Percentiles rank a stretch among this genome's conserved stretches.
Evolutionary conservation across 495 filamentous ascomycete genomes (phyloP).

Genomic region (Terfezia claveryi): DNA sequence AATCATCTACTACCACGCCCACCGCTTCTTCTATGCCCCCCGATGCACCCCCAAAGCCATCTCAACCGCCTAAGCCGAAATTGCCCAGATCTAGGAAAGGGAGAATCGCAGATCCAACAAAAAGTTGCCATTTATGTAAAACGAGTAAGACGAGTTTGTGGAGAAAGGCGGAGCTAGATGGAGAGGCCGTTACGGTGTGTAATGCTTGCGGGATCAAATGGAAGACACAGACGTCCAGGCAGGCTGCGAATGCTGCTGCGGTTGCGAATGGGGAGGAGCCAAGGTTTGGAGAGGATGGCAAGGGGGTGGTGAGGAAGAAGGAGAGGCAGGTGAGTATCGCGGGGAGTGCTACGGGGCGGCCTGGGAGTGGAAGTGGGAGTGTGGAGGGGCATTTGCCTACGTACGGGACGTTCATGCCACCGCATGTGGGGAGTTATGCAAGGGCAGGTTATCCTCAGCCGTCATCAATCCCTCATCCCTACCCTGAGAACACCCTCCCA

Average conservation of each 20-base stretch:
- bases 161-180: slow-evolving; percentile 18
- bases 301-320: neutral
- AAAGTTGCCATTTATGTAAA: slow-evolving; percentile 16
- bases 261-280: neutral
- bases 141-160: slow-evolving; percentile 17
- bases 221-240: slow-evolving; percentile 9
- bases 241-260: neutral
- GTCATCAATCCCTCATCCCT: neutral
- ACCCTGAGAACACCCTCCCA: neutral
- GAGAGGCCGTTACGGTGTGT: slow-evolving; percentile 19
- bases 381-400: neutral
- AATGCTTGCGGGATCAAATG: slow-evolving; percentile 20
- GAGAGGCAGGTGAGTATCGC: neutral
- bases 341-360: neutral
- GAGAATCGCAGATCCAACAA: slow-evolving; percentile 19
- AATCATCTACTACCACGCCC: neutral
- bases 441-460: neutral
- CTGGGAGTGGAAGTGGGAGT: neutral
- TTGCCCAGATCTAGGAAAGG: slow-evolving; percentile 17
- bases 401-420: neutral
- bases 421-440: neutral
- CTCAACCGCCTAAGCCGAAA: slow-evolving; percentile 7
- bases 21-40: neutral
- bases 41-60: neutral
- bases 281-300: neutral